phyloP scores from a whole-genome alignment of 352 stramenopile species.

The Aphanomyces invadans region DNA sequence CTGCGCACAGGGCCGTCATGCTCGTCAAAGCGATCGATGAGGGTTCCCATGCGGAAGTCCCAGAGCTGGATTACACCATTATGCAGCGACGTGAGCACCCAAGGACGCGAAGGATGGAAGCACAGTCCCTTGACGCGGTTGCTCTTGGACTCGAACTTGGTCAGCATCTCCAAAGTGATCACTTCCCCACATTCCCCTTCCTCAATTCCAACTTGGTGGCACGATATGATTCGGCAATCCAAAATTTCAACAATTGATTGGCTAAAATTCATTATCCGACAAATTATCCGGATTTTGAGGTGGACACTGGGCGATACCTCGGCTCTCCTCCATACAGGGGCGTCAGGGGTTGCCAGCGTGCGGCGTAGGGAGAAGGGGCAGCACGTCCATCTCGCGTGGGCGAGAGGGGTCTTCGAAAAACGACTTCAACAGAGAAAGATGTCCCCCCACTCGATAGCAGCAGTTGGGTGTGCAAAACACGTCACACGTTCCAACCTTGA shows the following conservation, averaged over 20 bases:
- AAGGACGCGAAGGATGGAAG: slow-evolving; percentile 98
- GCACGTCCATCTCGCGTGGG: too few species aligned
- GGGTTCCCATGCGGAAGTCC: slow-evolving; percentile 99
- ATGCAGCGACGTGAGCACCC: slow-evolving; percentile 99
- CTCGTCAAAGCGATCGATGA: slow-evolving; percentile 99
- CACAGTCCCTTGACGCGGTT: slow-evolving; percentile 98
- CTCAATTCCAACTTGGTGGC: background rate
- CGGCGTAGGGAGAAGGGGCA: too few species aligned
- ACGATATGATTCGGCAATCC: background rate
- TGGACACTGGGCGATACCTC: too few species aligned
- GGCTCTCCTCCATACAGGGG: background rate
- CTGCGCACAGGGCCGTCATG: slow-evolving; percentile 98
- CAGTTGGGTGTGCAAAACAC: too few species aligned
- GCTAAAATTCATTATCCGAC: background rate
- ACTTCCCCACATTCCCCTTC: background rate
- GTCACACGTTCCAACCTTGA: too few species aligned
- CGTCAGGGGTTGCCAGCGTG: background rate
- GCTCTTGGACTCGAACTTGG: slow-evolving; percentile 99
- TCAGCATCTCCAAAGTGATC: slow-evolving; percentile 80
- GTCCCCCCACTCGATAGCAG: too few species aligned
- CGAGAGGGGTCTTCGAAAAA: too few species aligned
- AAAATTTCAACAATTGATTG: background rate
- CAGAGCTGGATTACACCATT: slow-evolving; percentile 97
- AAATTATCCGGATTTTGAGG: background rate
- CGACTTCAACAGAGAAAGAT: too few species aligned